A percentile compares a stretch with the other conserved stretches of the same genome.
Evolutionary conservation across 2,329 filamentous ascomycete species (phyloP).

Genomic region (Colletotrichum graminicola): DNA sequence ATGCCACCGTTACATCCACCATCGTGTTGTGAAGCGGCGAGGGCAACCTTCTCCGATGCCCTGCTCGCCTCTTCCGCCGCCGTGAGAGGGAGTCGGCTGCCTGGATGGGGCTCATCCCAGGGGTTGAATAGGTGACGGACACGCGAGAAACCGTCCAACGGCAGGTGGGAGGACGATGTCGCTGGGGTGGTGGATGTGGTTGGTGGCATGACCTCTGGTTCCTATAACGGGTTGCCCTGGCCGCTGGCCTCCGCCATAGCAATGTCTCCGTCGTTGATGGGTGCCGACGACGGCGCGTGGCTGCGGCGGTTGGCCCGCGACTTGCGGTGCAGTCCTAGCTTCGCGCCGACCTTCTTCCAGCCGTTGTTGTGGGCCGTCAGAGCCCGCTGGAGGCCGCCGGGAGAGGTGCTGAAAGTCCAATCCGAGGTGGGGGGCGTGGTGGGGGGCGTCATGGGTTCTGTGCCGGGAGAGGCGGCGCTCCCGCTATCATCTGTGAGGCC

Average conservation of each 20-base stretch:
- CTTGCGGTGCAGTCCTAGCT: constrained; percentile 70
- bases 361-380: constrained; percentile 68
- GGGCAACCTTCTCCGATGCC: constrained; percentile 42
- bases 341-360: constrained; percentile 75
- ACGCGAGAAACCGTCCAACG: constrained; percentile 41
- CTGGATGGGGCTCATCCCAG: constrained; percentile 63
- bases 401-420: constrained; percentile 64
- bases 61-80: constrained; percentile 45
- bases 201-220: constrained; percentile 68
- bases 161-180: constrained; percentile 42
- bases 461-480: constrained; percentile 67
- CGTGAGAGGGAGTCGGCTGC: constrained; percentile 54
- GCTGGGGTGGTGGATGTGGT: constrained; percentile 54
- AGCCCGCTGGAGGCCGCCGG: constrained; percentile 66
- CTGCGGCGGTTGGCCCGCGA: constrained; percentile 59
- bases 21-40: constrained; percentile 24
- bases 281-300: constrained; percentile 59
- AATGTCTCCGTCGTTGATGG: constrained; percentile 52
- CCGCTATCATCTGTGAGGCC: constrained; percentile 75
- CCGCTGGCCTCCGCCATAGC: constrained; percentile 52
- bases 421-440: constrained; percentile 77
- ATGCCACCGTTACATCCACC: constrained; percentile 54
- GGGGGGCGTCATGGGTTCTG: constrained; percentile 79
- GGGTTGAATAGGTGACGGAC: constrained; percentile 41
- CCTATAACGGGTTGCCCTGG: constrained; percentile 63